Evolutionary conservation across 352 stramenopile species (phyloP).

Genomic region (Pythium rishiriense): DNA sequence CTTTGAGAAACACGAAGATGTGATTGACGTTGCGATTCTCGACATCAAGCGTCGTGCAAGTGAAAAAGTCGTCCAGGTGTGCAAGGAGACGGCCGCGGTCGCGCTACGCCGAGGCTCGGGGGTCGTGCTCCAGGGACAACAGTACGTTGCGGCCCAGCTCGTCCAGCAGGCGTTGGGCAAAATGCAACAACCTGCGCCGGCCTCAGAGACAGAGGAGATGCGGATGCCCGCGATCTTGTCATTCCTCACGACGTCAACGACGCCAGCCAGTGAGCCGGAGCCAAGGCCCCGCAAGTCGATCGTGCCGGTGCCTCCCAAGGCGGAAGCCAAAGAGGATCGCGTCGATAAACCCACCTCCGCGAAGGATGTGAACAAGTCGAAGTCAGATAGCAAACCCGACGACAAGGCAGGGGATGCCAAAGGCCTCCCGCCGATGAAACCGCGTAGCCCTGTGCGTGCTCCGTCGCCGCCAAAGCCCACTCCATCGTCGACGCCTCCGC

Average conservation of each 20-base stretch:
- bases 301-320: not conserved
- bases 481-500: not conserved
- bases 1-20: slow-evolving; percentile 69
- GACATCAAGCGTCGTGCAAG: slow-evolving; percentile 62
- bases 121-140: slow-evolving; percentile 60
- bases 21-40: slow-evolving; percentile 56
- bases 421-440: slow-evolving; percentile 8
- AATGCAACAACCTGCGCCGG: slow-evolving; percentile 3
- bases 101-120: slow-evolving; percentile 61
- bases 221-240: slow-evolving; percentile 29
- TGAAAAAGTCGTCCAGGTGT: slow-evolving; percentile 65
- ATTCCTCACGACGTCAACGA: slow-evolving; percentile 15
- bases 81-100: slow-evolving; percentile 62
- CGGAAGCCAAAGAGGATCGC: slow-evolving; percentile 12
- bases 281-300: not conserved
- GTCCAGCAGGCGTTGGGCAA: slow-evolving; percentile 61
- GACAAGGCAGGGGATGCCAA: not conserved
- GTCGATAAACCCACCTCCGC: not conserved
- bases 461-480: not conserved
- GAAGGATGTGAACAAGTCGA: not conserved
- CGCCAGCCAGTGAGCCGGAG: not conserved
- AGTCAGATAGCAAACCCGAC: not conserved
- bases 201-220: slow-evolving; percentile 16
- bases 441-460: slow-evolving; percentile 2
- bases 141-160: slow-evolving; percentile 61